Base-by-base conservation (phyloP, 495 filamentous ascomycete species). In the Daldinia caldariorum region DNA sequence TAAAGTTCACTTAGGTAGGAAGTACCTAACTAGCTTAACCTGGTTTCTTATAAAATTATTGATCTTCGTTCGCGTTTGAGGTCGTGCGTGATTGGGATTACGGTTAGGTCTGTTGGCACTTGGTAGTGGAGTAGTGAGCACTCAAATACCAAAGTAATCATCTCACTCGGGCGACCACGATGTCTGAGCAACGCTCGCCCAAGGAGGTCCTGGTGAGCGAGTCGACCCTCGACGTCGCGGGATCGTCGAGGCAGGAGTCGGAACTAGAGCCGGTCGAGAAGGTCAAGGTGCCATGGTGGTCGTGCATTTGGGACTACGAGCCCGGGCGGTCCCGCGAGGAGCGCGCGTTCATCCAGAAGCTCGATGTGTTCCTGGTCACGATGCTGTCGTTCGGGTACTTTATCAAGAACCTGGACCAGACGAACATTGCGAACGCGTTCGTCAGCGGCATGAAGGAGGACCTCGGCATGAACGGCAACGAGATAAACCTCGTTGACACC, bases 371-470 rank as follows among this genome's bases (percentile, higher is more conserved):
- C 58, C 64, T 80, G n/a, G 57, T 80, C n/a, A 76, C 77, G 1
- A 79, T 78, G 69, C 73, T 74, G 35, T 80, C 74, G 3, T 70
- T 81, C 32, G 78, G 76, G 31, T 83, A 78, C 50, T 84, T 83
- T 72, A 75, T 81, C 38, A 83, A 82, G 43, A 79, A 80, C 49
- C 69, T 82, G 5, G 80, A 81, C 43, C 78, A 79, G 58, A 71
- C 76, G 16, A 80, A 81, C 61, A 77, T 81, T 51, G 75, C 78
- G 51, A 81, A 81, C 53, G 80, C 80, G 20, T 82, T 80, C 65
- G 79, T 79, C 10, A 75, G 70, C 56, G 77, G 77, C 13, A 79
- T 79, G 77, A 75, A 79, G 66, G 77, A 79, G 47, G 76, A 79
- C 18, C 64, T 79, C 3, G 35, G 51, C 2, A 76, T 79, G 71